Base-by-base conservation (phyloP, 2,329 filamentous ascomycete genomes). In the Apiospora koreana region DNA sequence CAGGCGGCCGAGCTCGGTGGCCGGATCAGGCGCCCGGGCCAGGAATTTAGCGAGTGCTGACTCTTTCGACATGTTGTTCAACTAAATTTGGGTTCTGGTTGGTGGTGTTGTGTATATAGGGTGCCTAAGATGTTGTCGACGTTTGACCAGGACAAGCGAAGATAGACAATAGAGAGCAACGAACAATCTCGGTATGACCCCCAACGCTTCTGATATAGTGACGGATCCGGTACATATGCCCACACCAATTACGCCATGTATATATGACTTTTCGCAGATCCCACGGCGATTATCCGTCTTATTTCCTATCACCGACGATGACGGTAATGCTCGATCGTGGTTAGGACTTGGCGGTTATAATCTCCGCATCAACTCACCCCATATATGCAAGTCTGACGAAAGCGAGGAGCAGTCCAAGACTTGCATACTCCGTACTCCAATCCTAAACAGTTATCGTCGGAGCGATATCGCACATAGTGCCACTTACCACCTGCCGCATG, bases 1-100 rank as follows among this genome's bases (percentile, higher is more conserved):
- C 72, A 86, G 85, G 46, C 84, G 82, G 48, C 86, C 87, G 58
- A 90, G 81, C 76, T 86, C 83, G 9, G 87, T 89, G 67, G 80
- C 72, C 43, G 83, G 84, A 68, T 81, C 79, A 12, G 50, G 50
- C 8, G 50, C 50, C 28, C 14, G 18, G 28, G 50, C 50, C 2
- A 80, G 81, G n/a, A 35, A 35, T 3, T 28, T 28, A 35, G 28
- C 12, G 18, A 58, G 28, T 7, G 35, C 35, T 35, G 35, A 35
- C 8, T 35, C 35, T 35, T 35, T 35, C 35, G 50, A 58, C 50
- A 58, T 58, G 50, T 3, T 58, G 50, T 18, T 10, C 3, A 4
- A 35, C 1, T 21, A 28, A 9, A 25, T 31, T 3, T 58, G 9
- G 31, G n/a, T n/a, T 7, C 3, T 18, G 16, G 16, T 21, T 18